These are phyloP conservation scores for Pseudocercospora pini-densiflorae DNA, from an alignment of 2,329 filamentous ascomycete species.

Conservation along the genomic window DNA sequence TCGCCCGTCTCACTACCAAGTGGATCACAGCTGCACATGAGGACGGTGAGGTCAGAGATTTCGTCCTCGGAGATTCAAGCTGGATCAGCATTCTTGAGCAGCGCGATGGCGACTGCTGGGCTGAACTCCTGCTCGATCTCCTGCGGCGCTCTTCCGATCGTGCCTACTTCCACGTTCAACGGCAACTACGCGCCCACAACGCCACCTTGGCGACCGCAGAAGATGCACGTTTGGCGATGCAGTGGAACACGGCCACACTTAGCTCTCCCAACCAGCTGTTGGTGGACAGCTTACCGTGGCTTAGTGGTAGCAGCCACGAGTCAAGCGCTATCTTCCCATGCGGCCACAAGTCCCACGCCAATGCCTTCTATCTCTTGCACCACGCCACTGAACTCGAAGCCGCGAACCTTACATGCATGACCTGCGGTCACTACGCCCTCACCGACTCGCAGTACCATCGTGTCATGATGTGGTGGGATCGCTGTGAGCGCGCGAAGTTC, in stretches of 20 bases:
- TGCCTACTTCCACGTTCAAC: background rate
- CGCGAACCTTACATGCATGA: background rate
- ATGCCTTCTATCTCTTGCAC: background rate
- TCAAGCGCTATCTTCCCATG: background rate
- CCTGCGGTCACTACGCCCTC: background rate
- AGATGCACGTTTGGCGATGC: background rate
- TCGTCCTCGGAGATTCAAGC: background rate
- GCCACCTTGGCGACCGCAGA: background rate
- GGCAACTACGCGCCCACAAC: background rate
- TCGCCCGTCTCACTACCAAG: background rate
- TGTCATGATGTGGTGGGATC: background rate
- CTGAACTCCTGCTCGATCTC: background rate
- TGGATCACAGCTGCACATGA: background rate
- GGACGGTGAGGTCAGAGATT: background rate
- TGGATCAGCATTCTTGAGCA: background rate
- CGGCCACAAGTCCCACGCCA: background rate
- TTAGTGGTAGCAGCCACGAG: background rate
- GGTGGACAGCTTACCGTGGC: background rate
- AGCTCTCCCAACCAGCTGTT: background rate
- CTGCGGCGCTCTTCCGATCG: background rate
- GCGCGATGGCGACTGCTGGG: background rate
- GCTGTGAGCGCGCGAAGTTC: background rate
- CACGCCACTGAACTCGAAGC: background rate
- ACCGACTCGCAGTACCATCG: background rate
- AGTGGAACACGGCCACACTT: background rate